These are phyloP conservation scores for Cornus suecica DNA, from an alignment of 148 eudicot species.

Conservation along the genomic window DNA sequence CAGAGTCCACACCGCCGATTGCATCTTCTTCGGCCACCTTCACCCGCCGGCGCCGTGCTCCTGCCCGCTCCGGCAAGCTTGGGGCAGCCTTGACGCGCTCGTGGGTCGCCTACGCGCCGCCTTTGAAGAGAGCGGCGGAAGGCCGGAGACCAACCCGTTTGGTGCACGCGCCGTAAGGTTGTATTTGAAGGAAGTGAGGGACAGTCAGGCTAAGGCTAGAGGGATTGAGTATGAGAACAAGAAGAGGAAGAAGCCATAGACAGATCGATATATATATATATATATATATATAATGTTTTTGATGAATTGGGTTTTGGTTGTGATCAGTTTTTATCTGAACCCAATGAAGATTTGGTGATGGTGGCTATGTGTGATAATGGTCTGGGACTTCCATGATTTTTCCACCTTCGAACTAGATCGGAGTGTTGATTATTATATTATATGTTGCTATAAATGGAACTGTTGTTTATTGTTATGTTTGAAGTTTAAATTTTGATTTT, in stretches of 20 bases:
- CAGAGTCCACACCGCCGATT: slow-evolving; percentile 27
- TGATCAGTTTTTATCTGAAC: background rate
- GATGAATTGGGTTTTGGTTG: too few relatives aligned
- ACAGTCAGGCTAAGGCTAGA: too few relatives aligned
- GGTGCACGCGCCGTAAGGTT: too few relatives aligned
- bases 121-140: slow-evolving; percentile 10
- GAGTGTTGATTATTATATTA: background rate
- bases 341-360: background rate
- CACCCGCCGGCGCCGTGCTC: slow-evolving; percentile 41
- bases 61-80: slow-evolving; percentile 38
- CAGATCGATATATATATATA: too few relatives aligned
- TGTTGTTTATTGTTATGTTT: background rate
- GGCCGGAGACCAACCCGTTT: too few relatives aligned
- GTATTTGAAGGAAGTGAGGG: too few relatives aligned
- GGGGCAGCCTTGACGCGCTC: slow-evolving; percentile 46
- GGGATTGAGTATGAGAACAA: too few relatives aligned
- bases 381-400: slow-evolving; percentile 8
- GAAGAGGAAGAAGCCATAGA: too few relatives aligned
- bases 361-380: background rate
- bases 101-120: slow-evolving; percentile 41
- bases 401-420: slow-evolving; percentile 4
- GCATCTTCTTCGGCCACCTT: slow-evolving; percentile 34
- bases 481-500: too few relatives aligned
- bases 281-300: too few relatives aligned
- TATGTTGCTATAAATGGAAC: background rate